Evolutionary conservation across 345 rosid species (phyloP), one percentile per base, ranked within the genome.

Genomic region (Bretschneidera sinensis): DNA sequence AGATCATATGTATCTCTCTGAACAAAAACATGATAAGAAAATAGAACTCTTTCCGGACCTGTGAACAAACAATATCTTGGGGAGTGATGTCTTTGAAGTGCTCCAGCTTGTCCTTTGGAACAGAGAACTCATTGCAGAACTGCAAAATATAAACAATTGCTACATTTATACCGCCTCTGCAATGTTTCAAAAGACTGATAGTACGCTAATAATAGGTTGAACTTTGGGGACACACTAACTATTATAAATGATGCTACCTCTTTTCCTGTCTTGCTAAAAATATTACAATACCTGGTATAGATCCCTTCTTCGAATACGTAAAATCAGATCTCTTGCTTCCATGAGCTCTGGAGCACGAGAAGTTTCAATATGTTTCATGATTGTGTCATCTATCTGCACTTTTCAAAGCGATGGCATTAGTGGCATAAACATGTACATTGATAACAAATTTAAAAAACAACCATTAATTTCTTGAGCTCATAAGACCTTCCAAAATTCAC

Each of bases 401-500:
- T 57, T 24, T 71, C 25, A 59, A 25, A 53, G 39, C 9, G 15
- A 59, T 31, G 17, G 17, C 16, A 15, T 56, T 13, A 60, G 59
- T 13, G 33, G 5, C n/a, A 55, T 18, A 43, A 52, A 19, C 21
- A 58, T 48, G 21, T 6, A 63, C 19, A 15, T 7, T 4, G 10
- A 39, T 5, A 43, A 48, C 54, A 59, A 63, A 28, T 57, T 6
- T 54, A 24, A 43, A 5, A 31, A 51, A 31, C 24, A 28, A 43
- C 48, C 20, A 39, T 54, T 54, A 50, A 49, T 33, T 47, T 39
- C 43, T 48, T 19, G 22, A 59, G 49, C 55, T 54, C 53, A 60
- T 18, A 0, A 59, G 43, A 86, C 92, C 92, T 86, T 79, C 89
- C 87, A 86, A 64, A 76, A 83, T 65, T 81, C 77, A 51, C 69